Percentiles rank a stretch among this genome's conserved stretches.
Conservation (phyloP, 2,329 filamentous ascomycete genomes). For the Thielaviopsis populi region DNA sequence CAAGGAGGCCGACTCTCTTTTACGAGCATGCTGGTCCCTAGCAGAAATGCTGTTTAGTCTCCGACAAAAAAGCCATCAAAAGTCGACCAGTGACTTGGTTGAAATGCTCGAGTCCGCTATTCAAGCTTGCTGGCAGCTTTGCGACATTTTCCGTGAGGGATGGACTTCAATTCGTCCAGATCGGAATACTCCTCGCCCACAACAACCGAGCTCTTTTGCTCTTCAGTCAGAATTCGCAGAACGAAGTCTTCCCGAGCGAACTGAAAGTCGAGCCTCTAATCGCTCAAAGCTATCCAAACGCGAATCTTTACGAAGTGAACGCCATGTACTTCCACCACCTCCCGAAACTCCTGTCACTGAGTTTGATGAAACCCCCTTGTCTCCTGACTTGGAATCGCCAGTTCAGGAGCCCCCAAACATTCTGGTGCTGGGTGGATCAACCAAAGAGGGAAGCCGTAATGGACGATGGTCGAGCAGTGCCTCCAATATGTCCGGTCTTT, state of each 20-base stretch:
- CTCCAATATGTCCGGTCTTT: constrained; percentile 65
- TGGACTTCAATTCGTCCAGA: constrained; percentile 84
- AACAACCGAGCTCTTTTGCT: constrained; percentile 55
- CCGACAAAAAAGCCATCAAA: constrained; percentile 57
- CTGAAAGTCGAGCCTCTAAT: constrained; percentile 33
- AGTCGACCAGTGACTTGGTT: constrained; percentile 47
- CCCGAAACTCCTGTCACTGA: constrained; percentile 91
- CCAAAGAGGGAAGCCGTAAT: constrained; percentile 40
- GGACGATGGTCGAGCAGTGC: constrained; percentile 71
- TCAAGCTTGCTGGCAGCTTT: constrained; percentile 88
- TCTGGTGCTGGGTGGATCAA: constrained; percentile 58
- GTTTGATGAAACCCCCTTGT: constrained; percentile 80
- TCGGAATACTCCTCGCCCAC: constrained; percentile 68
- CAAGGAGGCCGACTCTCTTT: constrained; percentile 68
- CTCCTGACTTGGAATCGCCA: constrained; percentile 59
- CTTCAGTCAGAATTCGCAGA: constrained; percentile 31
- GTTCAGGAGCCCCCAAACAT: constrained; percentile 60
- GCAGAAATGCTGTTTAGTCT: constrained; percentile 89
- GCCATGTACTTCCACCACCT: constrained; percentile 31
- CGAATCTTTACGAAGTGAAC: constrained; percentile 28
- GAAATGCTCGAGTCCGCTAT: constrained; percentile 77
- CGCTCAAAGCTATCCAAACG: constrained; percentile 39
- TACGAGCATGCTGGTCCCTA: constrained; percentile 76
- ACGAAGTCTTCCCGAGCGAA: constrained; percentile 8
- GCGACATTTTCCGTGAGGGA: constrained; percentile 80